Evolutionary conservation across 306 rosid genomes (phyloP).

Genomic region (Casuarina cunninghamiana): DNA sequence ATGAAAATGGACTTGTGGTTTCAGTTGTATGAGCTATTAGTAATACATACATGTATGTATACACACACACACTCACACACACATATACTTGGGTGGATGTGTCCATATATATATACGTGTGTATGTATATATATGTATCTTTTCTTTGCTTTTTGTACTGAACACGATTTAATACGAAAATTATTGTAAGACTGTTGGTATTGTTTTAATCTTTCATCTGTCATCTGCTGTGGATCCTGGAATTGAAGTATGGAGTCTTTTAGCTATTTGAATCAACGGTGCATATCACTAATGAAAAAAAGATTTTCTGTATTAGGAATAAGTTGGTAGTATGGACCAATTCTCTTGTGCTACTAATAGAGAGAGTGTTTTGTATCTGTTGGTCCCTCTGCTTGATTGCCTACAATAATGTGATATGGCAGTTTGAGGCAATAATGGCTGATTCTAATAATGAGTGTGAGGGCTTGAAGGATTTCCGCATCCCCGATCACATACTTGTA

Average conservation of each 20-base stretch:
- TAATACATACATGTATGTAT: no score
- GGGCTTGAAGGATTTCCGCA: constrained; percentile 51
- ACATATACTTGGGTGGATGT: no score
- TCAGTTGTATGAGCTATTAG: no score
- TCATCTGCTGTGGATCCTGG: neutral
- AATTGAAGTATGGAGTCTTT: neutral
- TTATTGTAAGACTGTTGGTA: neutral
- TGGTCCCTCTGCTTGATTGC: neutral
- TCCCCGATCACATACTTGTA: constrained; percentile 67
- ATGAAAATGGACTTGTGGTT: neutral
- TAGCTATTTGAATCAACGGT: neutral
- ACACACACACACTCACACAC: no score
- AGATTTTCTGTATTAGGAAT: neutral
- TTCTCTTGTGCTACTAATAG: neutral
- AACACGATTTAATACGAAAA: neutral
- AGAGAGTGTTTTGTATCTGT: neutral
- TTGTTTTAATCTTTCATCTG: neutral
- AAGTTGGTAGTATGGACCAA: neutral
- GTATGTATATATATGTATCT: no score
- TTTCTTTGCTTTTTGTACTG: neutral
- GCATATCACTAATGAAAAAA: neutral
- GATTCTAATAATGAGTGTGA: constrained; percentile 28
- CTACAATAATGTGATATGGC: constrained; percentile 14
- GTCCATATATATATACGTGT: no score
- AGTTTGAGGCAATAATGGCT: constrained; percentile 46